phyloP scores from a whole-genome alignment of 192 early-diverging fungal genomes.

The Coemansia sp. region DNA sequence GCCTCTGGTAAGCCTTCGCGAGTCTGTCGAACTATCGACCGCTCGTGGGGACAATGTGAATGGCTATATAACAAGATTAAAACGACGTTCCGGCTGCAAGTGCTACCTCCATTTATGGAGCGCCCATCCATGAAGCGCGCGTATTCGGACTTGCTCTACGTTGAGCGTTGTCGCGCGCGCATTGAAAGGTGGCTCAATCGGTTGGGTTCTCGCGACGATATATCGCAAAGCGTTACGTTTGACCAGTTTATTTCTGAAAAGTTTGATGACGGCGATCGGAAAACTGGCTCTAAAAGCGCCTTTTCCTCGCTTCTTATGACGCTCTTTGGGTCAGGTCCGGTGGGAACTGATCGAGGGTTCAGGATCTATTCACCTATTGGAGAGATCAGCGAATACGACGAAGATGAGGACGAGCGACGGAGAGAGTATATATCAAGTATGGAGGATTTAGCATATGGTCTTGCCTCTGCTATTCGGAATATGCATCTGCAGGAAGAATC shows the following conservation, averaged over 20 bases:
- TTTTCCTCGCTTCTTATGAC: constrained; percentile 43
- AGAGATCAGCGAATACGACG: constrained; percentile 48
- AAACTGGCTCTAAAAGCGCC: constrained; percentile 26
- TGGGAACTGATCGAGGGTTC: constrained; percentile 23
- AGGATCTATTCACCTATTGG: constrained; percentile 42
- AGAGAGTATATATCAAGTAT: constrained; percentile 41
- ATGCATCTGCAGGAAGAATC: constrained; percentile 39
- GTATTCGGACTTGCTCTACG: constrained; percentile 17
- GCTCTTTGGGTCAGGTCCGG: constrained; percentile 29
- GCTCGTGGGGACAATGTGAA: constrained; percentile 53
- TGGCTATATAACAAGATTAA: constrained; percentile 45
- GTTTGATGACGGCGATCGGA: constrained; percentile 29
- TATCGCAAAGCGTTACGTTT: constrained; percentile 38
- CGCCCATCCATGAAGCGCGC: constrained; percentile 22
- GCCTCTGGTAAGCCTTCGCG: not conserved
- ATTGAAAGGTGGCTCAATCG: constrained; percentile 55
- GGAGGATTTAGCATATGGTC: constrained; percentile 32
- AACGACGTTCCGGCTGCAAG: constrained; percentile 43
- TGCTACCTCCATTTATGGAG: constrained; percentile 41
- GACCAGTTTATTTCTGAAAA: constrained; percentile 39
- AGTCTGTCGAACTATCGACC: constrained; percentile 38
- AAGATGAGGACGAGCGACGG: constrained; percentile 49
- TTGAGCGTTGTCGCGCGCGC: constrained; percentile 40
- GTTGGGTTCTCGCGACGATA: constrained; percentile 38
- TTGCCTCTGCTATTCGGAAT: constrained; percentile 27